A percentile compares a stretch with the other conserved stretches of the same genome.
Conservation (phyloP, 495 filamentous ascomycete genomes). For the Pyrenopolyporus hunteri region DNA sequence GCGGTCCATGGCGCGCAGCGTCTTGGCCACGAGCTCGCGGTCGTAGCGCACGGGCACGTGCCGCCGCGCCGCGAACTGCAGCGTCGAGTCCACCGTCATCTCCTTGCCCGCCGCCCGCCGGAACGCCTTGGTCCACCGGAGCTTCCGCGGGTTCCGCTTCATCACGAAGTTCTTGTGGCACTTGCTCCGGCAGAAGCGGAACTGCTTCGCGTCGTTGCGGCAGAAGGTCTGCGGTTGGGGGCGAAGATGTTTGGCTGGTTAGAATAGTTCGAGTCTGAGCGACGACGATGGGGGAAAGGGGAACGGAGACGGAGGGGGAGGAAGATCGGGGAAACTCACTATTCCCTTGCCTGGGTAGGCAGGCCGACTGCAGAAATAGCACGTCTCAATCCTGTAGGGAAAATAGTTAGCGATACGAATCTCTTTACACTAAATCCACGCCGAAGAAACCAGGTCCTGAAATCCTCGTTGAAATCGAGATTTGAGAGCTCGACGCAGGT, state of each 20-base stretch:
- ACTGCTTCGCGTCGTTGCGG: constrained; percentile 48
- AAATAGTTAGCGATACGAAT: constrained; percentile 27
- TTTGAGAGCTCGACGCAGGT: not conserved
- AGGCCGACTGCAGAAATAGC: constrained; percentile 87
- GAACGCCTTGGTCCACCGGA: constrained; percentile 75
- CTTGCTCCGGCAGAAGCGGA: constrained; percentile 63
- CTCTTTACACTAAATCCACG: not conserved
- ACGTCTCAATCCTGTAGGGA: constrained; percentile 69
- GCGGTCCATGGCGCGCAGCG: constrained; percentile 89
- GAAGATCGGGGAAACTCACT: too few species aligned
- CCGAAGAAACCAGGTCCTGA: not conserved
- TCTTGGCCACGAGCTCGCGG: constrained; percentile 83
- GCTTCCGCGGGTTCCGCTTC: constrained; percentile 81
- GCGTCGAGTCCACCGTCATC: constrained; percentile 89
- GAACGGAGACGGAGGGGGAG: constrained; percentile 4
- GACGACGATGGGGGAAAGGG: constrained; percentile 57
- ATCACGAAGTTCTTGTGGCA: constrained; percentile 99
- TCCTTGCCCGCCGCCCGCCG: constrained; percentile 53
- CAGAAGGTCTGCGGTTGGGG: constrained; percentile 46
- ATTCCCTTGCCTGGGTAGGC: constrained; percentile 91
- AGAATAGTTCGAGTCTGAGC: not conserved
- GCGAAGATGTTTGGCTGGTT: not conserved
- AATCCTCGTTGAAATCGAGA: not conserved
- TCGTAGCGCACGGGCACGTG: constrained; percentile 96
- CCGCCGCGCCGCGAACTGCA: constrained; percentile 88